Evolutionary conservation across 1,284 basidiomycete genomes (phyloP).

Genomic region (Puccinia polysora): DNA sequence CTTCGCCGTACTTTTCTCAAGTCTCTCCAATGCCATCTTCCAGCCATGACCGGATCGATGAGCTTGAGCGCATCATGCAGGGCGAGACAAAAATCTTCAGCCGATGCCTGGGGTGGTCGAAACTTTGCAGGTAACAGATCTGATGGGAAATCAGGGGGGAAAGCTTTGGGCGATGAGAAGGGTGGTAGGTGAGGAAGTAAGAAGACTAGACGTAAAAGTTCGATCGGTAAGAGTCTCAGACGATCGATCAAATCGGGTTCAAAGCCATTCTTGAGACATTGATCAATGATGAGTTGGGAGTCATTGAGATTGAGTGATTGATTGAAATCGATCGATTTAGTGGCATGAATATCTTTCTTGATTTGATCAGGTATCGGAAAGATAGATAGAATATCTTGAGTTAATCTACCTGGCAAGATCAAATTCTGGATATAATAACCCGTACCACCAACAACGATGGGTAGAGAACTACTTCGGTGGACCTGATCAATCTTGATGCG

Average conservation of each 20-base stretch:
- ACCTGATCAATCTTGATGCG: constrained; percentile 76
- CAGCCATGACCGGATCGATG: constrained; percentile 72
- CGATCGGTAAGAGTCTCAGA: constrained; percentile 1
- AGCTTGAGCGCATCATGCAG: constrained; percentile 66
- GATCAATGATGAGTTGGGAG: constrained; percentile 6
- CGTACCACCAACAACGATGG: constrained; percentile 89
- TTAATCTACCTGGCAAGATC: constrained; percentile 54
- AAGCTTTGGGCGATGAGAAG: constrained; percentile 34
- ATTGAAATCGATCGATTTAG: constrained; percentile 21
- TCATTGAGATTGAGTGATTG: not conserved
- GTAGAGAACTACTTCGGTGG: constrained; percentile 62
- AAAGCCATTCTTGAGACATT: constrained; percentile 34
- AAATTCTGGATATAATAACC: constrained; percentile 97
- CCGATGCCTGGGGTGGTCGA: constrained; percentile 51
- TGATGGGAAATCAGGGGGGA: constrained; percentile 27
- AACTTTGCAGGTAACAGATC: constrained; percentile 13
- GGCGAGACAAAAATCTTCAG: constrained; percentile 59
- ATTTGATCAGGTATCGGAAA: constrained; percentile 1
- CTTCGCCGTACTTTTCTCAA: constrained; percentile 80
- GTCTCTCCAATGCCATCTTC: constrained; percentile 92
- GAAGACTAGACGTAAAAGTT: constrained; percentile 19
- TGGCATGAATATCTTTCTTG: constrained; percentile 33
- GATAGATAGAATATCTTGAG: constrained; percentile 44
- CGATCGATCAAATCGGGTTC: constrained; percentile 22
- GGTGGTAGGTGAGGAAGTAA: constrained; percentile 27